Evolutionary conservation across 2,329 filamentous ascomycete genomes (phyloP).

Genomic region (Hypoxylon sp.): DNA sequence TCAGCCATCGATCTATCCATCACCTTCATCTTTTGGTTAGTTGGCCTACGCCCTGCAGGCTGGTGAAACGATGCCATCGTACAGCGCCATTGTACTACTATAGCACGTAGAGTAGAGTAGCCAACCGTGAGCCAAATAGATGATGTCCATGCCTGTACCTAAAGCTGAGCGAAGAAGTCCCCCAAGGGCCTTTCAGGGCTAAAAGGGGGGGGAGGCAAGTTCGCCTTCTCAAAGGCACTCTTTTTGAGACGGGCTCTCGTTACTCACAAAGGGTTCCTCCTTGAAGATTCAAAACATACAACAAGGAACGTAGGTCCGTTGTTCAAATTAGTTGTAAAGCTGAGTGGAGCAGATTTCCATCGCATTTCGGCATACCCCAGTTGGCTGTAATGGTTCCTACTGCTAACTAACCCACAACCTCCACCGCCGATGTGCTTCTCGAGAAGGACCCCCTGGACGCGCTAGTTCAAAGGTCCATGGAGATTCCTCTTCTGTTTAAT

Average conservation of each 20-base stretch:
- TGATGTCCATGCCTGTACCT: conserved; percentile 8
- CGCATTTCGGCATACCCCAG: conserved; percentile 39
- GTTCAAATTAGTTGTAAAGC: conserved; percentile 33
- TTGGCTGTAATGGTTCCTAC: conserved; percentile 9
- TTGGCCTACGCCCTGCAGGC: conserved; percentile 12
- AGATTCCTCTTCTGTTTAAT: conserved; percentile 51
- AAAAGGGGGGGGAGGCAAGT: no score
- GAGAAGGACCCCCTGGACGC: conserved; percentile 30
- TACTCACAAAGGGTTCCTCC: conserved; percentile 26
- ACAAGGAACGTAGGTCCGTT: conserved; percentile 21
- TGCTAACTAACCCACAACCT: conserved; percentile 36
- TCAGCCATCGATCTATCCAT: conserved; percentile 36
- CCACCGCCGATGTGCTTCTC: conserved; percentile 43
- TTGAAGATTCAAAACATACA: conserved; percentile 12
- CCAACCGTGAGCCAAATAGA: conserved; percentile 21
- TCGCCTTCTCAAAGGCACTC: background rate
- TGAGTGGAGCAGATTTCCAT: conserved; percentile 39
- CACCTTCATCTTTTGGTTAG: conserved; percentile 31
- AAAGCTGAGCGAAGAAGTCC: conserved; percentile 1
- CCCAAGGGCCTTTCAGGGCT: background rate
- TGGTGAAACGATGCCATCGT: conserved; percentile 34
- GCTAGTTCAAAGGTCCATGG: conserved; percentile 44
- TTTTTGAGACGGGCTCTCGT: conserved; percentile 14
- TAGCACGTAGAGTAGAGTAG: conserved; percentile 2
- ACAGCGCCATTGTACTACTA: conserved; percentile 29